A percentile compares a stretch with the other conserved stretches of the same genome.
These are phyloP conservation scores for Phytophthora megakarya DNA, from an alignment of 352 stramenopile species.

Conservation along the genomic window DNA sequence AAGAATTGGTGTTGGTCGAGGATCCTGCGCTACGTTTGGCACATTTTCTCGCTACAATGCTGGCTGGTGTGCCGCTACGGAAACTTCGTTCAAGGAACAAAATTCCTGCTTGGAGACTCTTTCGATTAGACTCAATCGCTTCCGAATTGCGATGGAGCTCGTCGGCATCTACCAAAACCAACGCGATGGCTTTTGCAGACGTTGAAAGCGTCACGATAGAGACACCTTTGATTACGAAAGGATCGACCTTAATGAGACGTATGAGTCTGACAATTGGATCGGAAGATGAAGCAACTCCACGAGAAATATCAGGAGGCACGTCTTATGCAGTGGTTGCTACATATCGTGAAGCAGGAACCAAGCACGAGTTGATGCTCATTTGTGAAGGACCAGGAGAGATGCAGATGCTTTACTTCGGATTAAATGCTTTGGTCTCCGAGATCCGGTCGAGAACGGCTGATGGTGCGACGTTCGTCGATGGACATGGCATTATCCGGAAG, in stretches of 20 bases:
- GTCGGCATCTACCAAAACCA: slow-evolving; percentile 22
- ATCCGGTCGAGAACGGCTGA: slow-evolving; percentile 41
- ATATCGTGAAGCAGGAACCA: slow-evolving; percentile 35
- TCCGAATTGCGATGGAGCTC: slow-evolving; percentile 69
- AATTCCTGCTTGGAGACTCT: slow-evolving; percentile 57
- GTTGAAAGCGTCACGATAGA: slow-evolving; percentile 47
- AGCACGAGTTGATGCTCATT: slow-evolving; percentile 58
- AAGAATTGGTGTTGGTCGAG: slow-evolving; percentile 60
- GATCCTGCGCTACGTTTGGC: slow-evolving; percentile 47
- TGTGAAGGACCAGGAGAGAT: slow-evolving; percentile 68
- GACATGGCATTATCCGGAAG: slow-evolving; percentile 64
- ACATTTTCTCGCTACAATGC: slow-evolving; percentile 68
- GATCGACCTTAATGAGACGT: slow-evolving; percentile 6
- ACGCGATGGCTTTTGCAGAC: slow-evolving; percentile 54
- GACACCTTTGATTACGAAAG: slow-evolving; percentile 42
- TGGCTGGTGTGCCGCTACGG: slow-evolving; percentile 63
- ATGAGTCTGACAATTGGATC: slow-evolving; percentile 16
- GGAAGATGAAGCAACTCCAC: slow-evolving; percentile 1
- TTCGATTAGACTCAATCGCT: slow-evolving; percentile 61
- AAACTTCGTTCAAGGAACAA: slow-evolving; percentile 62
- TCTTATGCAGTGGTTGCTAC: slow-evolving; percentile 43
- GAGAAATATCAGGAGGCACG: slow-evolving; percentile 8
- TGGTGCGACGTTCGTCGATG: slow-evolving; percentile 64
- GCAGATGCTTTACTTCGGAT: slow-evolving; percentile 57
- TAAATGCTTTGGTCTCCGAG: slow-evolving; percentile 56